These are phyloP conservation scores for Trypanosomatidae sp. DNA, from an alignment of 208 protist species.

Conservation along the genomic window DNA sequence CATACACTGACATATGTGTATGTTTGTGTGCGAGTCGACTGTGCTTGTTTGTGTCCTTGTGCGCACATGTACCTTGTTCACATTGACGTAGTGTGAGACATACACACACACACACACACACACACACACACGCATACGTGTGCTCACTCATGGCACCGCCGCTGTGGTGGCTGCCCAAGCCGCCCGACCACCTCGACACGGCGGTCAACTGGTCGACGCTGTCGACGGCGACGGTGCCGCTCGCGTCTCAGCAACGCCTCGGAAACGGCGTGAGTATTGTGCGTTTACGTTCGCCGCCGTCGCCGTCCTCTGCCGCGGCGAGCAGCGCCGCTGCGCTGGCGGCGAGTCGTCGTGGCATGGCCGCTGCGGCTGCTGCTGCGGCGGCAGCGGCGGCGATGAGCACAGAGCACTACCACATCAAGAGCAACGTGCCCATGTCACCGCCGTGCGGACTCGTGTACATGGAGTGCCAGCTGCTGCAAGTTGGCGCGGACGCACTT, in stretches of 20 bases:
- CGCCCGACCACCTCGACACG: neutral
- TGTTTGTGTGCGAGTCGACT: neutral
- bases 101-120: neutral
- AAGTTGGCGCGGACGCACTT: neutral
- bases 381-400: too few species aligned
- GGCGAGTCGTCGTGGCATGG: too few species aligned
- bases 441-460: constrained; percentile 35
- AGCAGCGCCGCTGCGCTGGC: neutral
- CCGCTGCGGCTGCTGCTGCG: too few species aligned
- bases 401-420: constrained; percentile 65
- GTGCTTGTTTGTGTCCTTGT: neutral
- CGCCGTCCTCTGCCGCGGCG: neutral
- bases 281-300: neutral
- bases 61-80: constrained; percentile 1
- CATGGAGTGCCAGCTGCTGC: constrained; percentile 35
- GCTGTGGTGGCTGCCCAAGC: constrained; percentile 3
- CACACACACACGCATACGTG: neutral
- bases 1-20: too few species aligned
- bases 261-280: constrained; percentile 2
- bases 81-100: constrained; percentile 1
- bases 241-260: too few species aligned
- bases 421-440: constrained; percentile 27
- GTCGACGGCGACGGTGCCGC: too few species aligned
- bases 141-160: neutral
- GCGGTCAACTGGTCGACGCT: neutral